phyloP scores from a whole-genome alignment of 495 filamentous ascomycete species.

The Immersiella caudata region DNA sequence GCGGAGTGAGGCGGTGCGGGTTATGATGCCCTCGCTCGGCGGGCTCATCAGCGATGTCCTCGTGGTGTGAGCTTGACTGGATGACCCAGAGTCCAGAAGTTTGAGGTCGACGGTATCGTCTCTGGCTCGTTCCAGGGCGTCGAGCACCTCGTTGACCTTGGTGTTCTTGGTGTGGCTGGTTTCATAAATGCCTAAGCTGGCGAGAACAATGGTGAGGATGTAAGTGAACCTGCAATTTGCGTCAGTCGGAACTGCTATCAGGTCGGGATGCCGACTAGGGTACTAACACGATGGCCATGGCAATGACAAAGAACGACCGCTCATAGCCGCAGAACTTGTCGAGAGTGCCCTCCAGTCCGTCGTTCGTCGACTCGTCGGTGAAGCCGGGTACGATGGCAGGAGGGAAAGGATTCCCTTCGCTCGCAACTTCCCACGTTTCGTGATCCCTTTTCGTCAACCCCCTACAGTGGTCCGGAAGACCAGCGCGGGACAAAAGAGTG shows the following conservation, averaged over 20 bases:
- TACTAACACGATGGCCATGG: slow-evolving; percentile 39
- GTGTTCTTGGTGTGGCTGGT: slow-evolving; percentile 32
- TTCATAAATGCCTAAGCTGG: slow-evolving; percentile 37
- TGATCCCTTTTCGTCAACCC: slow-evolving; percentile 28
- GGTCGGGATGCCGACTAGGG: not conserved
- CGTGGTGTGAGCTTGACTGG: not conserved
- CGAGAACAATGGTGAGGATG: slow-evolving; percentile 38
- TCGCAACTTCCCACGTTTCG: not conserved
- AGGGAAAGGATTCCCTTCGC: not conserved
- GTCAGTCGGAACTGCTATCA: slow-evolving; percentile 11
- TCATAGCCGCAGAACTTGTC: slow-evolving; percentile 43
- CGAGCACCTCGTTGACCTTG: slow-evolving; percentile 29
- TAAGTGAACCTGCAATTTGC: slow-evolving; percentile 39
- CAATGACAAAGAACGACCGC: slow-evolving; percentile 38
- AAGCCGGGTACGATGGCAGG: slow-evolving; percentile 35
- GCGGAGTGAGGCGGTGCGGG: slow-evolving; percentile 37
- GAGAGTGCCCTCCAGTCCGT: slow-evolving; percentile 30
- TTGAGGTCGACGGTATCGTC: slow-evolving; percentile 32
- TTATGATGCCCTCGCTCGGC: slow-evolving; percentile 39
- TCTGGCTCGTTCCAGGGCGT: slow-evolving; percentile 29
- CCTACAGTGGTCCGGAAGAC: slow-evolving; percentile 41
- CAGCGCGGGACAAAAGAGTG: slow-evolving; percentile 36
- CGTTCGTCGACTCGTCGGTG: slow-evolving; percentile 24
- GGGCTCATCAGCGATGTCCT: slow-evolving; percentile 18
- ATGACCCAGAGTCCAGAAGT: slow-evolving; percentile 20